A percentile compares a stretch with the other conserved stretches of the same genome.
Evolutionary conservation across 2,329 filamentous ascomycete species (phyloP).

Genomic region (Penicillium freii): DNA sequence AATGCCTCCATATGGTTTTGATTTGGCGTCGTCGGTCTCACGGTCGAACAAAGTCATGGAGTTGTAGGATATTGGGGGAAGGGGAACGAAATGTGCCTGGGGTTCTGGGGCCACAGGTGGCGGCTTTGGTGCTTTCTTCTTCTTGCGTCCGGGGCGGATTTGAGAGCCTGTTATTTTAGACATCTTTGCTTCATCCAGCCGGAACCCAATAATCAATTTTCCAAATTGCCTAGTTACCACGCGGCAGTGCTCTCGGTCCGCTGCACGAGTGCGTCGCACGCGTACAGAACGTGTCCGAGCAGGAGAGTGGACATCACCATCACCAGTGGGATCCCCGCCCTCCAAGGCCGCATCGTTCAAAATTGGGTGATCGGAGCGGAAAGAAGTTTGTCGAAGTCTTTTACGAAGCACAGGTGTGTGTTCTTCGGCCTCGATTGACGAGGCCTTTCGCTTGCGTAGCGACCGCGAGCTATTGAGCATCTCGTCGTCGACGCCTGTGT

Average conservation of each 20-base stretch:
- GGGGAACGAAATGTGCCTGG: constrained; percentile 60
- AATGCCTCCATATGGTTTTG: constrained; percentile 94
- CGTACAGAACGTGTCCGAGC: constrained; percentile 59
- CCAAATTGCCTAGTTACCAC: constrained; percentile 42
- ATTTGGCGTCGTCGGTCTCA: constrained; percentile 82
- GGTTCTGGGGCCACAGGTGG: constrained; percentile 41
- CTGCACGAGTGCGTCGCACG: constrained; percentile 54
- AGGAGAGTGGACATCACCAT: constrained; percentile 19
- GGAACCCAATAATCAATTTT: constrained; percentile 59
- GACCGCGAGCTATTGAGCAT: constrained; percentile 73
- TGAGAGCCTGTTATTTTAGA: constrained; percentile 58
- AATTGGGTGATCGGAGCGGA: constrained; percentile 24
- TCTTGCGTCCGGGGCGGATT: constrained; percentile 59
- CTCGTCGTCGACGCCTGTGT: constrained; percentile 68
- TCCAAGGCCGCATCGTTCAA: constrained; percentile 23
- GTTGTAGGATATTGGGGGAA: constrained; percentile 63
- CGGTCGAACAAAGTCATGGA: constrained; percentile 89
- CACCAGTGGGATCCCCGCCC: constrained; percentile 13
- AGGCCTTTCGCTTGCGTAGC: constrained; percentile 80
- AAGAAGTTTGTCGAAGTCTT: constrained; percentile 36
- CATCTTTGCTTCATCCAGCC: constrained; percentile 58
- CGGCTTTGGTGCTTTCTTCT: constrained; percentile 44
- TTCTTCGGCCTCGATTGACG: constrained; percentile 61
- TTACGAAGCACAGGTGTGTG: constrained; percentile 50
- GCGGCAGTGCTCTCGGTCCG: constrained; percentile 42